Base-by-base conservation (phyloP, 2,329 filamentous ascomycete species). In the Pseudogymnoascus sp. region DNA sequence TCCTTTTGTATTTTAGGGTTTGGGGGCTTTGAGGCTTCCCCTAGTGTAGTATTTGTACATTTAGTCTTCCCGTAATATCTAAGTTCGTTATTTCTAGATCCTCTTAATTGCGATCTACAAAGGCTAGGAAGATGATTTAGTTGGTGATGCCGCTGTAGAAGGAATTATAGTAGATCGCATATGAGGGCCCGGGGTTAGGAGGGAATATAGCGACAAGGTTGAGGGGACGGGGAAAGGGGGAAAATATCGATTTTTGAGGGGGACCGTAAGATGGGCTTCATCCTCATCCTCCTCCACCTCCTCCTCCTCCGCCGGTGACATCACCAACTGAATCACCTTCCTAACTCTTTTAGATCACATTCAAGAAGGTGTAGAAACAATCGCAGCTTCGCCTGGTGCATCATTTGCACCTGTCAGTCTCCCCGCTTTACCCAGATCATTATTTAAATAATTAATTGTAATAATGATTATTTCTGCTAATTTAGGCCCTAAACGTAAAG, bases 271-370 rank as follows among this genome's bases (percentile, higher is more conserved):
- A n/a, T n/a, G n/a, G n/a, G n/a, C 60, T 13, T 65, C 63, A 10
- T 63, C 59, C 34, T 63, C 61, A 6, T 65, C 65, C 1, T 66
- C 65, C 62, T 67, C n/a, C n/a, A n/a, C n/a, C n/a, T n/a, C 66
- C 8, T 70, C 39, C 8, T 58, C 60, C 38, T 71, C 63, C 61
- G 68, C 67, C n/a, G 63, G 34, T 12, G 34, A 21, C 57, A 39
- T 48, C 34, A 26, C 64, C 35, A 65, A 59, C 55, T 64, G 67
- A 60, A 65, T 64, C 5, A 65, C 66, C 57, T 59, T 65, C 59
- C 63, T 59, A 52, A 52, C n/a, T n/a, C n/a, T n/a, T n/a, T n/a
- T n/a, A n/a, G n/a, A n/a, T n/a, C n/a, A n/a, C n/a, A n/a, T n/a
- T n/a, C n/a, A n/a, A n/a, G n/a, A n/a, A n/a, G n/a, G n/a, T n/a